Conservation (phyloP, 108 stramenopile species). For the Craspedostauros australis region DNA sequence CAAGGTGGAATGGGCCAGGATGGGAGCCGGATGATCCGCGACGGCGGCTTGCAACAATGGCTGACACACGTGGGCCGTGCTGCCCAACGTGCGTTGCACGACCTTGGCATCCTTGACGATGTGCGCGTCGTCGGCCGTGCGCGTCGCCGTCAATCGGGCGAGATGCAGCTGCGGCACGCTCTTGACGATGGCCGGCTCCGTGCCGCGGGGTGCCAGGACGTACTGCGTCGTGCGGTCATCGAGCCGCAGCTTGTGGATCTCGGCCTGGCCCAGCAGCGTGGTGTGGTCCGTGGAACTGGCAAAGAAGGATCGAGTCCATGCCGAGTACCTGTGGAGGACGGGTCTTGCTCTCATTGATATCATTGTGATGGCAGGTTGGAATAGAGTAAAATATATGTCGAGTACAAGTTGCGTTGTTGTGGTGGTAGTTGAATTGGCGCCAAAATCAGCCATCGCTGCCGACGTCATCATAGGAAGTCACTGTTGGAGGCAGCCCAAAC, state of each 20-base stretch:
- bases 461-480: no score
- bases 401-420: no score
- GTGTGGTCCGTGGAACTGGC: constrained; percentile 16
- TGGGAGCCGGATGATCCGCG: background rate
- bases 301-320: constrained; percentile 13
- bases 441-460: no score
- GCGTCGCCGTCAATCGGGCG: background rate
- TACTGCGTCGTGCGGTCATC: background rate
- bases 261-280: constrained; percentile 1
- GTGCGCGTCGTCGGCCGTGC: no score
- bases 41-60: constrained; percentile 7
- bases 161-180: constrained; percentile 11
- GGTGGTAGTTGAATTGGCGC: no score
- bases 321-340: no score
- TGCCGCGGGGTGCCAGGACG: constrained; percentile 12
- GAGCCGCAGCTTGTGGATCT: constrained; percentile 2
- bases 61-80: background rate
- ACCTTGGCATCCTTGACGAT: constrained; percentile 16
- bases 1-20: background rate
- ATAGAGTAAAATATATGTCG: no score
- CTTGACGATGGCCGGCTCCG: constrained; percentile 1
- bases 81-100: constrained; percentile 3
- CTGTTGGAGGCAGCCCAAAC: no score
- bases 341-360: no score
- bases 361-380: no score